Conservation (phyloP, 805 yeast genomes). For the Kodamaea hsintzibuensis region DNA sequence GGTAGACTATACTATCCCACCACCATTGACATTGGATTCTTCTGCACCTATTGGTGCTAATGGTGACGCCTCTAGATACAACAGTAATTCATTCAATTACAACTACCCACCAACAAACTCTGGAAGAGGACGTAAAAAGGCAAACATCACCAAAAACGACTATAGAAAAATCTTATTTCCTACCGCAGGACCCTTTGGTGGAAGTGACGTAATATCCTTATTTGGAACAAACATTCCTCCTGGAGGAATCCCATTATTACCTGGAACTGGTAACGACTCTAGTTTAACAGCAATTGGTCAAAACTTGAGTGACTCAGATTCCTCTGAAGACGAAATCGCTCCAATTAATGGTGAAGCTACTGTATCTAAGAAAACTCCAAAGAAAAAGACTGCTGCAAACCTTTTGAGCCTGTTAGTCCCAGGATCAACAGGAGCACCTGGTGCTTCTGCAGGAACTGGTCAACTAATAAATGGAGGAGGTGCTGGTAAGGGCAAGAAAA, state of each 20-base stretch:
- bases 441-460: constrained; percentile 22
- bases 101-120: constrained; percentile 20
- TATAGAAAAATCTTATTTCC: constrained; percentile 75
- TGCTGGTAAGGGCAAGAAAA: constrained; percentile 46
- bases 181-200: constrained; percentile 97
- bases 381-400: constrained; percentile 14
- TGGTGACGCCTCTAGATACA: background rate
- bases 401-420: constrained; percentile 11
- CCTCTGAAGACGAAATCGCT: constrained; percentile 61
- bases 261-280: constrained; percentile 30
- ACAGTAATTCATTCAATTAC: background rate
- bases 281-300: constrained; percentile 35
- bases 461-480: constrained; percentile 35
- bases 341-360: constrained; percentile 45
- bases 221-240: constrained; percentile 70
- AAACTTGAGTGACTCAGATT: constrained; percentile 52
- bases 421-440: constrained; percentile 7
- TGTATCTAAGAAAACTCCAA: constrained; percentile 28
- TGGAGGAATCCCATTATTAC: constrained; percentile 41
- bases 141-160: constrained; percentile 43
- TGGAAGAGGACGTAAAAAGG: constrained; percentile 28
- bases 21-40: constrained; percentile 46
- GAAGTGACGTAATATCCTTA: constrained; percentile 84
- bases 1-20: constrained; percentile 80
- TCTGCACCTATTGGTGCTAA: background rate